These are phyloP conservation scores for Gamarada debralockiae DNA, from an alignment of 495 filamentous ascomycete species.

Conservation along the genomic window DNA sequence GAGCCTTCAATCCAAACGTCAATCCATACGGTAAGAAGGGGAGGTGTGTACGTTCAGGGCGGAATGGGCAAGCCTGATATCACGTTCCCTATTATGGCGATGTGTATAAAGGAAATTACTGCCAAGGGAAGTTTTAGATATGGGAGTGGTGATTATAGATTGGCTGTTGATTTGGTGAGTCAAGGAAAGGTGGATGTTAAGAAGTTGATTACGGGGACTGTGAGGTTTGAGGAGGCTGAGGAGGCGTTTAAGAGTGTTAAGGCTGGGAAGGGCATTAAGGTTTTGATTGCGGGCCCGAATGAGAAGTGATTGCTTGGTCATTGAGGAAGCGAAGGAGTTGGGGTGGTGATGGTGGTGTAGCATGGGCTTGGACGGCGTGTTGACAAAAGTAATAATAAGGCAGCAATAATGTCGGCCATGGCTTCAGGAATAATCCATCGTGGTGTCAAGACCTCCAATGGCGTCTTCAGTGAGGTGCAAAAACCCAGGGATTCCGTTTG, in stretches of 20 bases:
- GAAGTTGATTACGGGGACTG: conserved; percentile 63
- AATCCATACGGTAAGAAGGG: conserved; percentile 63
- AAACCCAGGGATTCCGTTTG: no score
- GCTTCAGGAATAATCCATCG: no score
- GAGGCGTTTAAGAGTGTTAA: conserved; percentile 75
- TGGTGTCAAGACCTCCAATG: no score
- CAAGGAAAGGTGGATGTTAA: conserved; percentile 64
- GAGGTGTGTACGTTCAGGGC: conserved; percentile 81
- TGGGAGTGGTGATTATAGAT: conserved; percentile 72
- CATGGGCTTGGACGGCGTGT: no score
- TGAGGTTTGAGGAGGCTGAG: conserved; percentile 69
- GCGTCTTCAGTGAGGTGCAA: no score
- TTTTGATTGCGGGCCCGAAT: conserved; percentile 68
- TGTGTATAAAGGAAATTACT: conserved; percentile 78
- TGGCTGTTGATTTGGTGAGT: conserved; percentile 67
- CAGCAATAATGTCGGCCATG: no score
- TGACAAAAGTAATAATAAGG: no score
- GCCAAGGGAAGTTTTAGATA: conserved; percentile 82
- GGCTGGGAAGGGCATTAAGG: conserved; percentile 79
- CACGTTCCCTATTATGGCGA: conserved; percentile 74
- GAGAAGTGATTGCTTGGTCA: conserved; percentile 29
- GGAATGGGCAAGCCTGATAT: conserved; percentile 77
- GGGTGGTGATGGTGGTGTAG: no score
- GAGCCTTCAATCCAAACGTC: conserved; percentile 71
- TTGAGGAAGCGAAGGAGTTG: no score